These are phyloP conservation scores for Acer saccharum DNA, from an alignment of 345 rosid genomes.

Conservation along the genomic window DNA sequence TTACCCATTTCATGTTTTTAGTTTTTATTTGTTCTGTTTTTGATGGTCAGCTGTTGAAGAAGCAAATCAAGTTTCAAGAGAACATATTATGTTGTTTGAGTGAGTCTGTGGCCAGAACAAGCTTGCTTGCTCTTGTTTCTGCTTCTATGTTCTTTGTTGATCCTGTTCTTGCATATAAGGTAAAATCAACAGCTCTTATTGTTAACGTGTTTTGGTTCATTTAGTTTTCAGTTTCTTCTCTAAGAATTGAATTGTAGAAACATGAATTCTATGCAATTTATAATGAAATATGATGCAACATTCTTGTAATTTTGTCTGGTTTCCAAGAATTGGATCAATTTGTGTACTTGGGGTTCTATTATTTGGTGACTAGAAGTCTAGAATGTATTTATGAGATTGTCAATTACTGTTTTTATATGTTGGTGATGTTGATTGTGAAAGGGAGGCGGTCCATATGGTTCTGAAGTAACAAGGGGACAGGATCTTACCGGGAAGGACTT, in stretches of 20 bases:
- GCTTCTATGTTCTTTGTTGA: conserved; percentile 70
- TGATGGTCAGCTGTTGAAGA: conserved; percentile 25
- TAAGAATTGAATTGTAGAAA: background rate
- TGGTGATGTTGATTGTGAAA: conserved; percentile 30
- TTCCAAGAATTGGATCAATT: background rate
- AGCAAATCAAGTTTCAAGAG: conserved; percentile 18
- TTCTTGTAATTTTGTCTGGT: background rate
- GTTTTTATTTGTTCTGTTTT: background rate
- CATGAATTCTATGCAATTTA: background rate
- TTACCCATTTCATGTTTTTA: background rate
- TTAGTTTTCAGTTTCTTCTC: background rate
- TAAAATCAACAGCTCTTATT: conserved; percentile 10
- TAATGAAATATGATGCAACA: background rate
- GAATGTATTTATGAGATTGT: background rate
- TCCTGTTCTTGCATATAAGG: conserved; percentile 89
- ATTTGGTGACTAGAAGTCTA: background rate
- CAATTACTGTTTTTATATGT: background rate
- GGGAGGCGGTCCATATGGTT: conserved; percentile 97
- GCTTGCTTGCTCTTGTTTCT: conserved; percentile 64
- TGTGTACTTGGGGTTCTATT: background rate
- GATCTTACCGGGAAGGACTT: conserved; percentile 87
- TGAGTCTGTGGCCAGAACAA: conserved; percentile 44
- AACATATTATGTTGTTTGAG: conserved; percentile 36
- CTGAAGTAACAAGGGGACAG: conserved; percentile 93
- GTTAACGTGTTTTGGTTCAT: background rate